A percentile compares a stretch with the other conserved stretches of the same genome.
Evolutionary conservation across 2,329 filamentous ascomycete genomes (phyloP).

Genomic region (Fusarium sp.): DNA sequence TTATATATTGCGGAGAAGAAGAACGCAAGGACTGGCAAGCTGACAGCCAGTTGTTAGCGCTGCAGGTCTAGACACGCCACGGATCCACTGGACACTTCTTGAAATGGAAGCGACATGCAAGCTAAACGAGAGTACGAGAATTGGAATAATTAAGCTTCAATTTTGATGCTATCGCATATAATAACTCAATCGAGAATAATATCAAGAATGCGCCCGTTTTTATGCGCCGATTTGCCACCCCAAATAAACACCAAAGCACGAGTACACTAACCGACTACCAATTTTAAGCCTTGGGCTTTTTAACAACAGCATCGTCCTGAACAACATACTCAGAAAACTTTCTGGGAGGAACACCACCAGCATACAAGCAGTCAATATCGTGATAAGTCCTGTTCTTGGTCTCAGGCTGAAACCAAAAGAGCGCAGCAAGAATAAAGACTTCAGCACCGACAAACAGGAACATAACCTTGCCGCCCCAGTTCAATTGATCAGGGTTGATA

Average conservation of each 20-base stretch:
- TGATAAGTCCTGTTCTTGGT: constrained; percentile 54
- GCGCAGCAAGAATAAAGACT: constrained; percentile 47
- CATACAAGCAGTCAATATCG: constrained; percentile 50
- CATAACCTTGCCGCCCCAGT: constrained; percentile 55
- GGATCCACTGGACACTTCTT: neutral
- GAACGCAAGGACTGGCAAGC: neutral
- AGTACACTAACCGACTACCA: accelerated
- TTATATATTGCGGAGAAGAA: constrained; percentile 18
- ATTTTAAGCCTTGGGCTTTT: neutral
- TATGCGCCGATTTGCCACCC: neutral
- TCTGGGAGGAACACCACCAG: constrained; percentile 39
- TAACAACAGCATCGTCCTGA: constrained; percentile 22
- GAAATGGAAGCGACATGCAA: neutral
- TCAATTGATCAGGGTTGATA: constrained; percentile 54
- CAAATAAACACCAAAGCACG: neutral
- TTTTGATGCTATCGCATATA: neutral
- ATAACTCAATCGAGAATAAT: neutral
- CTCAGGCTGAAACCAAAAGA: constrained; percentile 53
- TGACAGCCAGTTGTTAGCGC: neutral
- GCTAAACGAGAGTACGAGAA: neutral
- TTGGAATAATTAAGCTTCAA: neutral
- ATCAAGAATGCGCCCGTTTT: neutral
- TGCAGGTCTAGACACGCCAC: neutral
- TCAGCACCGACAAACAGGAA: constrained; percentile 53
- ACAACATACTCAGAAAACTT: constrained; percentile 44